Evolutionary conservation across 2,329 filamentous ascomycete genomes (phyloP).

Genomic region (Sporothrix schenckii): DNA sequence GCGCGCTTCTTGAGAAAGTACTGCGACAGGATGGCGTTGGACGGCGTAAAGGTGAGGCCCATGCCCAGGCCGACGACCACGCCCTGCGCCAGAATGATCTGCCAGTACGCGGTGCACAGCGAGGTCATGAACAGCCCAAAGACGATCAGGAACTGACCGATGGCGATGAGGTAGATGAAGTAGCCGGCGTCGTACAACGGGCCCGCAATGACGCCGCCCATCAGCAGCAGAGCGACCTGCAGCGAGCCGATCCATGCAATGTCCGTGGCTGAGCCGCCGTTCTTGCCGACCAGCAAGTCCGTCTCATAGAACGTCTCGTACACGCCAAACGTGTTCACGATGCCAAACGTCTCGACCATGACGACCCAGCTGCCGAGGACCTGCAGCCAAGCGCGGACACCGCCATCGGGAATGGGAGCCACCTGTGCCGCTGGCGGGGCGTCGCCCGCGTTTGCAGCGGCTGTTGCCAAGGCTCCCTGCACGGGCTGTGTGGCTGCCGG

Average conservation of each 20-base stretch:
- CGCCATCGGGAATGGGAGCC: conserved; percentile 42
- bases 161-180: conserved; percentile 53
- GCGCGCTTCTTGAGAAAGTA: conserved; percentile 38
- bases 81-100: conserved; percentile 40
- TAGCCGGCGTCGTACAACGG: conserved; percentile 58
- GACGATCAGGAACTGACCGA: conserved; percentile 56
- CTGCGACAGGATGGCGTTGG: conserved; percentile 33
- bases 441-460: no score
- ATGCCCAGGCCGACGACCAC: conserved; percentile 35
- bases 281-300: conserved; percentile 40
- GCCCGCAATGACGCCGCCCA: conserved; percentile 59
- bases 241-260: conserved; percentile 49
- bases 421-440: not conserved
- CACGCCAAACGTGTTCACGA: conserved; percentile 52
- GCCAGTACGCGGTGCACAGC: conserved; percentile 44
- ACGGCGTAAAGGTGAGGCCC: conserved; percentile 36
- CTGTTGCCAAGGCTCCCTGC: not conserved
- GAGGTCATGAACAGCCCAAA: conserved; percentile 63
- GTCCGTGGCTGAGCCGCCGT: conserved; percentile 37
- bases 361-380: conserved; percentile 46
- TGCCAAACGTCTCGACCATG: conserved; percentile 46
- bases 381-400: conserved; percentile 47
- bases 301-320: conserved; percentile 52
- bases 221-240: conserved; percentile 48
- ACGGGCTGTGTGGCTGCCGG: not conserved